These are phyloP conservation scores for Carex littledalei DNA, from an alignment of 176 grass and related monocot species.

Conservation along the genomic window DNA sequence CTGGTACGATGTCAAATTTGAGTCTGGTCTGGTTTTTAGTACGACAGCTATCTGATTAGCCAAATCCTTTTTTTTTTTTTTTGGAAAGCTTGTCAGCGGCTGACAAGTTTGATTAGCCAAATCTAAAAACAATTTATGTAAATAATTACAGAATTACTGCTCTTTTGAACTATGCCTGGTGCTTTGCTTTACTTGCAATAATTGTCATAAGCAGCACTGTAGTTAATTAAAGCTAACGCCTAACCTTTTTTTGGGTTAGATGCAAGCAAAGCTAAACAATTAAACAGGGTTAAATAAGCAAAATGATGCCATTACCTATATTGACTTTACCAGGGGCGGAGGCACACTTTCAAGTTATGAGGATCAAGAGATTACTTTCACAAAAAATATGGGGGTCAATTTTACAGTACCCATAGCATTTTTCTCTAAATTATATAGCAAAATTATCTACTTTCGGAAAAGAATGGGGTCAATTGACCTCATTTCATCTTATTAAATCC, in stretches of 20 bases:
- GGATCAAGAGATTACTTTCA: no score
- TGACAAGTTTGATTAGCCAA: neutral
- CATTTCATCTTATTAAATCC: no score
- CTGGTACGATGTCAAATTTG: conserved; percentile 7
- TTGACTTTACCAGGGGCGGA: neutral
- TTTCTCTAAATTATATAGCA: no score
- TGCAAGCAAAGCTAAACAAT: neutral
- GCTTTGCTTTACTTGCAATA: neutral
- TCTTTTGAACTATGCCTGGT: neutral
- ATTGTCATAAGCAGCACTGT: neutral
- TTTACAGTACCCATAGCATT: no score
- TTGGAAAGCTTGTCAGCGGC: no score
- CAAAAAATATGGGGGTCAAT: no score
- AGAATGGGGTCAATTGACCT: no score
- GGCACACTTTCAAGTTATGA: no score
- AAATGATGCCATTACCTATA: neutral
- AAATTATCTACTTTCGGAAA: no score
- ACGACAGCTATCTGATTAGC: neutral
- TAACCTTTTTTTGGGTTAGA: neutral
- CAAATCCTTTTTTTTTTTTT: neutral
- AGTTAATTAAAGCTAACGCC: neutral
- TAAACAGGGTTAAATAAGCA: neutral
- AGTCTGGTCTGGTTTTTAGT: neutral
- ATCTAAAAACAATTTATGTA: neutral
- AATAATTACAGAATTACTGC: neutral